Conservation (phyloP, 257 asterid genomes). For the Leptodermis oblonga region DNA sequence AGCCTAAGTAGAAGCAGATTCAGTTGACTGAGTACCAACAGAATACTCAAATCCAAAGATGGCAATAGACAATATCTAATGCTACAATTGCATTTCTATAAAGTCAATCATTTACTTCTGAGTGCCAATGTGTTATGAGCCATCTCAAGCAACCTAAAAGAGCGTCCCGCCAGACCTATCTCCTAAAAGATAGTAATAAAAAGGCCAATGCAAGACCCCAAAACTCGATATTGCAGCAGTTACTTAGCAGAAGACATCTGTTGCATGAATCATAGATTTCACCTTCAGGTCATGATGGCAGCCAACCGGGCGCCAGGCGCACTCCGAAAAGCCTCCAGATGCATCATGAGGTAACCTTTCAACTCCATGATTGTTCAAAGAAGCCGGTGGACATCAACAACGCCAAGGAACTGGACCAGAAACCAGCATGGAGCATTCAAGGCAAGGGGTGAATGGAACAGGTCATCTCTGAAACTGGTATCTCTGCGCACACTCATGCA, state of each 20-base stretch:
- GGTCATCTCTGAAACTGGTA: not conserved
- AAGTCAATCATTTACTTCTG: not conserved
- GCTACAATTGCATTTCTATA: not conserved
- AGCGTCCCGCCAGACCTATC: too few relatives aligned
- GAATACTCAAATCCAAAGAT: too few relatives aligned
- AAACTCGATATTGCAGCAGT: not conserved
- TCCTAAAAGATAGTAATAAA: not conserved
- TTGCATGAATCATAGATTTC: too few relatives aligned
- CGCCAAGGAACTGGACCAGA: too few relatives aligned
- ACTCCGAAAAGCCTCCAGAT: not conserved
- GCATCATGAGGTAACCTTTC: not conserved
- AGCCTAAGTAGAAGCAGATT: too few relatives aligned
- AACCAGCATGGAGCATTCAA: not conserved
- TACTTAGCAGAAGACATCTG: too few relatives aligned
- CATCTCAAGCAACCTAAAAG: too few relatives aligned
- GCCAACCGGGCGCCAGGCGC: too few relatives aligned
- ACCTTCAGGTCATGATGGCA: too few relatives aligned
- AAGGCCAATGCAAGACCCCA: not conserved
- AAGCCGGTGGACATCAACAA: not conserved
- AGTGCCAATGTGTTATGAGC: too few relatives aligned
- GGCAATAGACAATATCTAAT: too few relatives aligned
- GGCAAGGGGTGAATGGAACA: constrained; percentile 11
- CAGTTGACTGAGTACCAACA: too few relatives aligned
- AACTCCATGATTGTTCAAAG: not conserved
- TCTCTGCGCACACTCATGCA: not conserved